Base-by-base conservation (phyloP, 2,329 filamentous ascomycete species). In the Fusarium keratoplasticum region DNA sequence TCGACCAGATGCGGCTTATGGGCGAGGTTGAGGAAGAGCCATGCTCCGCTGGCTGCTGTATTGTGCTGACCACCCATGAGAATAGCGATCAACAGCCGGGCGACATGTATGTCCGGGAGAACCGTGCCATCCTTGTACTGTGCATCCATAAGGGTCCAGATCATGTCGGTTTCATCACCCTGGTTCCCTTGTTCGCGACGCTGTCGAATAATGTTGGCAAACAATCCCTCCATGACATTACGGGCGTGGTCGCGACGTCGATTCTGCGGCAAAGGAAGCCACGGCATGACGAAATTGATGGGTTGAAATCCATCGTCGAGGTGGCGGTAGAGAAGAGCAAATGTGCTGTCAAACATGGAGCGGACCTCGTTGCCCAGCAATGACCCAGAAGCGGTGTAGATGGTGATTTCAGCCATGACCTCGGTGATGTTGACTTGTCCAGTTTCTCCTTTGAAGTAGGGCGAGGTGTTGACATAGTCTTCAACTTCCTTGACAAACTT, bases 31-130 rank as follows among this genome's bases (percentile, higher is more conserved):
- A 96, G 88, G 79, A 96, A 87, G 74, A 97, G 94, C 94, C 95
- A 97, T 22, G 94, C 90, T 73, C 91, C 92, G 25, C 93, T 95
- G 11, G 94, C 94, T 4, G 94, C 94, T 1, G 94, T 96, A 2
- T 93, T 95, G 84, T 97, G 94, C 81, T 97, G 94, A 61, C 94
- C 94, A 65, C 94, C 94, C 94, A 97, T 96, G 63, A 97, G 89
- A 22, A 97, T 88, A 1, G 94, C 94, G 81, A 97, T 97, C 93
- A 97, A 94, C 89, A 97, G 95, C 83, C 96, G 92, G 5, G 95
- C 94, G 63, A 96, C 90, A 82, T 97, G 94, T 75, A 92, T 87
- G 78, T 97, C 94, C 1, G 95, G 92, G 9, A 97, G 87, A 4
- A 87, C 86, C 16, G 86, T 90, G 74, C 94, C 94, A 76, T 95